A percentile compares a stretch with the other conserved stretches of the same genome.
These are phyloP conservation scores for Aspergillus affinis DNA, from an alignment of 495 filamentous ascomycete species.

Conservation along the genomic window DNA sequence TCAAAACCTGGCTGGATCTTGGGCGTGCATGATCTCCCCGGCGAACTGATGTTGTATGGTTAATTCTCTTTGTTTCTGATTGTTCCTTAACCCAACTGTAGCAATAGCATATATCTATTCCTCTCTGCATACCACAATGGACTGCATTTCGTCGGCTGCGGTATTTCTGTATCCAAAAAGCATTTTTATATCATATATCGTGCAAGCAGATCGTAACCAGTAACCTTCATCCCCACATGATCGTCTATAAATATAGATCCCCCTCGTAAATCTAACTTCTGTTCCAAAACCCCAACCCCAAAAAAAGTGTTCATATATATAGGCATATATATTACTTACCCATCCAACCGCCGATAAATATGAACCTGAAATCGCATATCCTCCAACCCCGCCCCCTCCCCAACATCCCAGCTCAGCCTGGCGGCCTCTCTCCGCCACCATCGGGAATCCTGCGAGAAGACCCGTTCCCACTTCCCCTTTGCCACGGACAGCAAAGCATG, in stretches of 20 bases:
- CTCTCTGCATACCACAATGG: conserved; percentile 18
- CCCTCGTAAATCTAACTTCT: neutral
- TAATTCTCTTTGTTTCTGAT: conserved; percentile 18
- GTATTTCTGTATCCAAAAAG: no score
- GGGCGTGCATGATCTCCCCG: conserved; percentile 33
- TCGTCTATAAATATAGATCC: neutral
- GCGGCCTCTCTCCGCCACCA: conserved; percentile 77
- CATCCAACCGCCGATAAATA: conserved; percentile 57
- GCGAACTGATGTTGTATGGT: conserved; percentile 33
- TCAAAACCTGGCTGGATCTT: conserved; percentile 23
- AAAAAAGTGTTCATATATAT: neutral
- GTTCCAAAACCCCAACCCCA: neutral
- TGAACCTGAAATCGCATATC: conserved; percentile 95
- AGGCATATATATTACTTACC: neutral
- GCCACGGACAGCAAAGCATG: conserved; percentile 65
- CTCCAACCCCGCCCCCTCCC: conserved; percentile 61
- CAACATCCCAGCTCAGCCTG: conserved; percentile 74
- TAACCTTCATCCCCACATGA: neutral
- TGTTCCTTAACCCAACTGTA: conserved; percentile 31
- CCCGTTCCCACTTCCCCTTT: conserved; percentile 63
- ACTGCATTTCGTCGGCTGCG: no score
- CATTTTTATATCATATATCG: neutral
- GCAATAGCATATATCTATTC: conserved; percentile 41
- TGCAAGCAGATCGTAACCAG: neutral
- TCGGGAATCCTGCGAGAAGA: conserved; percentile 68